Percentiles rank a stretch among this genome's conserved stretches.
Conservation (phyloP, 176 grass and related monocot genomes). For the Saccharum spontaneum region DNA sequence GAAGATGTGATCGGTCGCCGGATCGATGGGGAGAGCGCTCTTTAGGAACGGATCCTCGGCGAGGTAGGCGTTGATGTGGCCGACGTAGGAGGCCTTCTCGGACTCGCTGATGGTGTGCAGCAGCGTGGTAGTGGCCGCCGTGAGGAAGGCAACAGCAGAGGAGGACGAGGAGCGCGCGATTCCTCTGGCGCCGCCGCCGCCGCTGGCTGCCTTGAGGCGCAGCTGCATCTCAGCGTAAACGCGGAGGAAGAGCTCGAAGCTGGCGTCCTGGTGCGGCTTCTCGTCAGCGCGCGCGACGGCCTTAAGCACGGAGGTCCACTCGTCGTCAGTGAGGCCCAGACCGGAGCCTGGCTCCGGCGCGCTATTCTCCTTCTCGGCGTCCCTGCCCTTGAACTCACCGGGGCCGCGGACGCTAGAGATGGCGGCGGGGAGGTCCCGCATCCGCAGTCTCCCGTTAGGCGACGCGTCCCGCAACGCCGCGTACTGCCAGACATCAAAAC, state of each 20-base stretch:
- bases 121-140: constrained; percentile 85
- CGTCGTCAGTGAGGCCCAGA: constrained; percentile 48
- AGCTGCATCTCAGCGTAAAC: constrained; percentile 81
- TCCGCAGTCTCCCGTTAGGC: constrained; percentile 44
- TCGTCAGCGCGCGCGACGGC: constrained; percentile 47
- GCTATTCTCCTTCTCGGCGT: constrained; percentile 51
- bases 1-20: constrained; percentile 77
- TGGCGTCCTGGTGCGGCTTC: constrained; percentile 41
- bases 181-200: not conserved
- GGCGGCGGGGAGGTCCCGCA: constrained; percentile 61
- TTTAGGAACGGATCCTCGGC: constrained; percentile 70
- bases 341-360: not conserved
- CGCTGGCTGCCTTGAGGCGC: constrained; percentile 38
- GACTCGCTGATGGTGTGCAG: constrained; percentile 98
- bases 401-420: constrained; percentile 47
- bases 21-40: constrained; percentile 74
- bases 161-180: constrained; percentile 54
- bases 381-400: constrained; percentile 17
- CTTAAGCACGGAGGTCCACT: constrained; percentile 56
- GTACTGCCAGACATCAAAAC: constrained; percentile 33
- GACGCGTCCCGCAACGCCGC: constrained; percentile 47
- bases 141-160: constrained; percentile 63
- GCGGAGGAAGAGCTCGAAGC: constrained; percentile 85
- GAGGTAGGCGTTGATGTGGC: constrained; percentile 90
- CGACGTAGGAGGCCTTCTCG: constrained; percentile 91